Conservation (phyloP, 129 eudicot species). For the Lactuca sativa region DNA sequence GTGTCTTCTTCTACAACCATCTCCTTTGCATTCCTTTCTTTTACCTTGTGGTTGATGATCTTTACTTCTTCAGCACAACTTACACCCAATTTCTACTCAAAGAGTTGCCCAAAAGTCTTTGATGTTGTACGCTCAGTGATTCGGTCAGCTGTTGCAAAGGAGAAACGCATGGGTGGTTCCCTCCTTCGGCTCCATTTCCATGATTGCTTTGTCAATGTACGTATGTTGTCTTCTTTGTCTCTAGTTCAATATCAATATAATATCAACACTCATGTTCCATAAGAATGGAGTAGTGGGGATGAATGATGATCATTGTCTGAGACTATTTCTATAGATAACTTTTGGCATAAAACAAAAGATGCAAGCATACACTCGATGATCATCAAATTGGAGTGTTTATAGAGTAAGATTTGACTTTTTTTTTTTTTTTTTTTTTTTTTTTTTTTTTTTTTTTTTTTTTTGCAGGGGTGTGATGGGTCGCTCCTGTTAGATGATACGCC, state of each 20-base stretch:
- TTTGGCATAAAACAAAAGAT: neutral
- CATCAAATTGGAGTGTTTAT: neutral
- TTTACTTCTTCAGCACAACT: constrained; percentile 45
- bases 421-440: neutral
- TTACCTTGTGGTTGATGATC: constrained; percentile 31
- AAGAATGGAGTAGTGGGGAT: neutral
- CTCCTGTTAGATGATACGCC: constrained; percentile 63
- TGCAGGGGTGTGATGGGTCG: constrained; percentile 73
- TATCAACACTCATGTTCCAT: too few relatives aligned
- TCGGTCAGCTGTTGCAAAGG: constrained; percentile 34
- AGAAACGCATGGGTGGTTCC: constrained; percentile 37
- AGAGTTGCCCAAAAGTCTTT: constrained; percentile 51
- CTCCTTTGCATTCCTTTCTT: constrained; percentile 27
- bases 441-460: neutral
- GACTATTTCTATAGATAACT: too few relatives aligned
- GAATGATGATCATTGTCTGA: too few relatives aligned
- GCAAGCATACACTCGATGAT: neutral
- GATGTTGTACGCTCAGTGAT: constrained; percentile 35
- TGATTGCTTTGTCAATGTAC: constrained; percentile 39
- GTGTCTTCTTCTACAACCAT: neutral
- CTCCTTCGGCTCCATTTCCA: constrained; percentile 41
- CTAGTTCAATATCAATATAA: neutral
- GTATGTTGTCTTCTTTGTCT: constrained; percentile 6
- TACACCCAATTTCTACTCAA: constrained; percentile 40
- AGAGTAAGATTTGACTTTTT: neutral